Conservation (phyloP, 73 alveolate genomes). For the Effrenium voratum region DNA sequence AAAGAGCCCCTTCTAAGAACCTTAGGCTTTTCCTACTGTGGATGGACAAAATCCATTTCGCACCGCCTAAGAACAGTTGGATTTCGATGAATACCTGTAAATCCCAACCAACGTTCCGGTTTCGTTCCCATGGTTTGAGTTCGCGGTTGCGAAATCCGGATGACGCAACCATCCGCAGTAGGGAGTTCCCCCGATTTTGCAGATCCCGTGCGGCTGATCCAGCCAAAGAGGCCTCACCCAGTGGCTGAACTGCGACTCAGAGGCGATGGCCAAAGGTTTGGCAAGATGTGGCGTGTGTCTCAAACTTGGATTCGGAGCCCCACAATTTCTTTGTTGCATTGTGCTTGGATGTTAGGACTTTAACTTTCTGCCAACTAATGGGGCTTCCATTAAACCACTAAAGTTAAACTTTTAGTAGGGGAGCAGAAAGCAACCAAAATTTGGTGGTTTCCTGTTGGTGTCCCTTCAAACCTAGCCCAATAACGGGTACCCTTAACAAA, state of each 20-base stretch:
- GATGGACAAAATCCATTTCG: neutral
- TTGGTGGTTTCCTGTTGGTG: no score
- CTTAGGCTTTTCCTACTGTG: no score
- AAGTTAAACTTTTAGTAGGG: neutral
- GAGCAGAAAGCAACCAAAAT: neutral
- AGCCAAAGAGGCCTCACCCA: neutral
- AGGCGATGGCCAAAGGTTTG: neutral
- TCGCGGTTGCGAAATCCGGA: neutral
- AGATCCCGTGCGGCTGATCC: neutral
- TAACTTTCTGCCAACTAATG: neutral
- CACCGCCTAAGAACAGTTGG: neutral
- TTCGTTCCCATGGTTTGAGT: neutral
- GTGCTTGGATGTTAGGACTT: neutral
- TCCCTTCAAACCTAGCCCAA: no score
- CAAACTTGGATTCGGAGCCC: neutral
- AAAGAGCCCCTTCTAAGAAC: no score
- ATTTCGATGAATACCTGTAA: neutral
- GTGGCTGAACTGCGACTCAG: conserved; percentile 5
- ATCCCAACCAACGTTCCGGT: neutral
- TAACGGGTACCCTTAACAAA: no score
- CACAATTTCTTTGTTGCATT: neutral
- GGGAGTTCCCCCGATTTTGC: no score
- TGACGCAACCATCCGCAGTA: neutral
- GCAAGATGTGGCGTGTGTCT: no score
- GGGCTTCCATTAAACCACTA: no score